Evolutionary conservation across 1,284 basidiomycete species (phyloP), one percentile per base, ranked within the genome.

Genomic region (Apiotrichum porosum): DNA sequence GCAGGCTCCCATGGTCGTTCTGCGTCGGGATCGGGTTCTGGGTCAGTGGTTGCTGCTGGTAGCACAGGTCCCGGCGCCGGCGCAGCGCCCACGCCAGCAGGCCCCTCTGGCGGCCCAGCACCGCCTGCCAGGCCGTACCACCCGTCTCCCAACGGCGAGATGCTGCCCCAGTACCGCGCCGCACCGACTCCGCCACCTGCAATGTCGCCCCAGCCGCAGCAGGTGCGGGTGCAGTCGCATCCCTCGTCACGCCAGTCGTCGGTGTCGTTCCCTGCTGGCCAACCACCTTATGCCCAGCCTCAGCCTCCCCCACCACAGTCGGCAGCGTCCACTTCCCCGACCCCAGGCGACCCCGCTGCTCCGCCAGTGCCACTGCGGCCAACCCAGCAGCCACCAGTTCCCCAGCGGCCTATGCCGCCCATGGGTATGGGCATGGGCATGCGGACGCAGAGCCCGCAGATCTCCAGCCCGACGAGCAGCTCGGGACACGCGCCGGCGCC

Each of bases 101-200:
- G 63, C 19, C 61, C 65, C 13, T 36, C 18, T 24, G 43, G 43
- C n/a, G n/a, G n/a, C n/a, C n/a, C n/a, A n/a, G n/a, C n/a, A n/a
- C n/a, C n/a, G n/a, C n/a, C n/a, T n/a, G n/a, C n/a, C n/a, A n/a
- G n/a, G n/a, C n/a, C n/a, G n/a, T n/a, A n/a, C 3, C 30, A 17
- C 36, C 51, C 47, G 14, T 51, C 50, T 22, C 40, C 53, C 24
- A 32, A 21, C 40, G 28, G 28, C 26, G 45, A 66, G 57, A 24
- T 32, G 13, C 51, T 68, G 15, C 68, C 66, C 0, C 58, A 60
- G 35, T 69, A 68, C 37, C 47, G 57, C 17, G 39, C 62, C 12
- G 54, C 61, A 0, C 65, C 60, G 2, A 62, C 53, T 12, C 65
- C 65, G 4, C 60, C 65, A 4, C 61, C 57, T 3, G 57, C 60